Evolutionary conservation across 2,329 filamentous ascomycete genomes (phyloP).

Genomic region (Fusarium sp.): DNA sequence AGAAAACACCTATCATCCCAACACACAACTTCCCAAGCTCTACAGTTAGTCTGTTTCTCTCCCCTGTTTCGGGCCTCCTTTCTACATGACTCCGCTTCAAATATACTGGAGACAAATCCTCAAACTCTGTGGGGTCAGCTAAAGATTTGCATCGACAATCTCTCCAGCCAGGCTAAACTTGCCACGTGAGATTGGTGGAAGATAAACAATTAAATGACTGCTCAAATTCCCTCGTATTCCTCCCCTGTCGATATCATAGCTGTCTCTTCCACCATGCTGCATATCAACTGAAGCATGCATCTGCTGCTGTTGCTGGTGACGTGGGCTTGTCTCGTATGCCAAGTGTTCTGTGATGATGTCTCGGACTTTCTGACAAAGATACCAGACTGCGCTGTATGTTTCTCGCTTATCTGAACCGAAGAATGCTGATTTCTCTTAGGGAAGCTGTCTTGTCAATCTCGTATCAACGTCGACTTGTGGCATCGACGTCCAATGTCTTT

Average conservation of each 20-base stretch:
- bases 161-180: not conserved
- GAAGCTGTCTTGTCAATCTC: not conserved
- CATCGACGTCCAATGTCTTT: conserved; percentile 3
- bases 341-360: not conserved
- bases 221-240: not conserved
- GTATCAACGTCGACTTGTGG: conserved; percentile 2
- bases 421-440: not conserved
- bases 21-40: accelerated
- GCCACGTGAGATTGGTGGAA: not conserved
- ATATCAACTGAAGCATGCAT: not conserved
- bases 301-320: conserved; percentile 2
- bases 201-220: not conserved
- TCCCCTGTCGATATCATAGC: not conserved
- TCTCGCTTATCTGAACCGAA: accelerated
- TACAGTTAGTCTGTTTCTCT: accelerated
- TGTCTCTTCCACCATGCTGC: not conserved
- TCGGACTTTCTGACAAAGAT: not conserved
- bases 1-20: accelerated
- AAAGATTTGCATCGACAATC: not conserved
- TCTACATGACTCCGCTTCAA: accelerated
- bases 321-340: conserved; percentile 4
- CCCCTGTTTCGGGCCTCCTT: not conserved
- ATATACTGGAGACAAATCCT: not conserved
- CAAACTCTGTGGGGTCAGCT: not conserved
- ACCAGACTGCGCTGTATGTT: conserved; percentile 10